Conservation (phyloP, 106 monocot species). For the Triglochin maritima region DNA sequence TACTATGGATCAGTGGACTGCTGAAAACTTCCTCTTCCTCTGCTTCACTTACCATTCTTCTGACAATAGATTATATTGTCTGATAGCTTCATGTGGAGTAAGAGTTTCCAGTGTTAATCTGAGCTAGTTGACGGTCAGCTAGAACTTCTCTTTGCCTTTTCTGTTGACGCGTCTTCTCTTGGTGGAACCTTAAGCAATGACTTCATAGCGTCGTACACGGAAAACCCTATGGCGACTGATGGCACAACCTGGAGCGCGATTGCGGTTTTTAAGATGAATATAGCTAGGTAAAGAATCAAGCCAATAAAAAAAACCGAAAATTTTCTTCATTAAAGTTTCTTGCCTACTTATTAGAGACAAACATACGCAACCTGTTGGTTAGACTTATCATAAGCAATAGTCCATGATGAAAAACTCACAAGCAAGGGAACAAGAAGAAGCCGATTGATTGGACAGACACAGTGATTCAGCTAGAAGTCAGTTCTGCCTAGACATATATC, state of each 20-base stretch:
- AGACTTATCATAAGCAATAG: not conserved
- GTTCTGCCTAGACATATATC: not conserved
- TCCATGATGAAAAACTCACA: not conserved
- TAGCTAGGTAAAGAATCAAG: not conserved
- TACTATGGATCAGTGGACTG: too few relatives aligned
- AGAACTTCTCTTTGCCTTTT: too few relatives aligned
- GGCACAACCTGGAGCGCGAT: slow-evolving; percentile 53
- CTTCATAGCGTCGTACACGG: slow-evolving; percentile 87
- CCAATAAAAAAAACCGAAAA: not conserved
- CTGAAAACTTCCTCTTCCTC: too few relatives aligned
- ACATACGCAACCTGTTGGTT: not conserved
- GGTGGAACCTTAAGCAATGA: slow-evolving; percentile 70
- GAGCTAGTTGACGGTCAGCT: too few relatives aligned
- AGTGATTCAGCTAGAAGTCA: slow-evolving; percentile 1
- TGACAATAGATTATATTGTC: too few relatives aligned
- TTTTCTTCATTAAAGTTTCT: not conserved
- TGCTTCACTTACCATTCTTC: too few relatives aligned
- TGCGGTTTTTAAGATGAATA: not conserved
- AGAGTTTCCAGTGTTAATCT: too few relatives aligned
- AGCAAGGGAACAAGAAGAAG: not conserved
- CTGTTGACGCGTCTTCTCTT: slow-evolving; percentile 18
- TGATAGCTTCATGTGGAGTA: too few relatives aligned
- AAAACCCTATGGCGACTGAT: slow-evolving; percentile 92
- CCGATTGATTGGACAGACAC: not conserved
- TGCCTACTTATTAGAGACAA: not conserved